These are phyloP conservation scores for Monilinia fructigena DNA, from an alignment of 2,329 filamentous ascomycete genomes.

Conservation along the genomic window DNA sequence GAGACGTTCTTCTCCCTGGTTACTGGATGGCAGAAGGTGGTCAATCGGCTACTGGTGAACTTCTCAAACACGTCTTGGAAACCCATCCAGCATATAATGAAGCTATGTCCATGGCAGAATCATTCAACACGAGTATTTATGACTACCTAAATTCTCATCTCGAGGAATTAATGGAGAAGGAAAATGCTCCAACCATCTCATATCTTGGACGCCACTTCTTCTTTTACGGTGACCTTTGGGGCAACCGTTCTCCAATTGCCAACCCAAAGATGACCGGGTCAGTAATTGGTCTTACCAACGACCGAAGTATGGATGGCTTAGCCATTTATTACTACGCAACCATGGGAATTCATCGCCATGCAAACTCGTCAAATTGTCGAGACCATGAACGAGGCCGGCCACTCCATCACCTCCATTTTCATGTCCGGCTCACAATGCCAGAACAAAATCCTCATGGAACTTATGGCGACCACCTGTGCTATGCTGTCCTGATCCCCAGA, in stretches of 20 bases:
- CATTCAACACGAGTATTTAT: slow-evolving; percentile 85
- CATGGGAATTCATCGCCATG: slow-evolving; percentile 95
- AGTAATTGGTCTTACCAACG: slow-evolving; percentile 80
- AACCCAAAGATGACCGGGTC: slow-evolving; percentile 91
- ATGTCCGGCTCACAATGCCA: slow-evolving; percentile 99
- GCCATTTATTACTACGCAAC: slow-evolving; percentile 92
- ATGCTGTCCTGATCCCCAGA: slow-evolving; percentile 89
- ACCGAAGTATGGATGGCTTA: slow-evolving; percentile 83
- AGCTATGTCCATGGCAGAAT: slow-evolving; percentile 74
- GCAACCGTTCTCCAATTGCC: slow-evolving; percentile 90
- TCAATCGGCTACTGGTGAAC: slow-evolving; percentile 91
- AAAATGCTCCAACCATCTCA: slow-evolving; percentile 71
- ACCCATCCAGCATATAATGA: slow-evolving; percentile 89
- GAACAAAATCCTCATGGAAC: slow-evolving; percentile 85
- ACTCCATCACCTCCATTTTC: slow-evolving; percentile 89
- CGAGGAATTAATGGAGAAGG: slow-evolving; percentile 67
- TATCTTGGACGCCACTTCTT: slow-evolving; percentile 93
- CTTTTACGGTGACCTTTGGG: slow-evolving; percentile 97
- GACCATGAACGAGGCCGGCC: slow-evolving; percentile 87
- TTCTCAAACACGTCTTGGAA: slow-evolving; percentile 91
- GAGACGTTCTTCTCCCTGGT: slow-evolving; percentile 85
- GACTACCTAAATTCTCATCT: slow-evolving; percentile 91
- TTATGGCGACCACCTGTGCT: slow-evolving; percentile 85
- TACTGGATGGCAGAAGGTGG: slow-evolving; percentile 98
- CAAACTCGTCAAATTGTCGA: slow-evolving; percentile 96